Evolutionary conservation across 2,329 filamentous ascomycete species (phyloP).

Genomic region (Talaromyces sp.): DNA sequence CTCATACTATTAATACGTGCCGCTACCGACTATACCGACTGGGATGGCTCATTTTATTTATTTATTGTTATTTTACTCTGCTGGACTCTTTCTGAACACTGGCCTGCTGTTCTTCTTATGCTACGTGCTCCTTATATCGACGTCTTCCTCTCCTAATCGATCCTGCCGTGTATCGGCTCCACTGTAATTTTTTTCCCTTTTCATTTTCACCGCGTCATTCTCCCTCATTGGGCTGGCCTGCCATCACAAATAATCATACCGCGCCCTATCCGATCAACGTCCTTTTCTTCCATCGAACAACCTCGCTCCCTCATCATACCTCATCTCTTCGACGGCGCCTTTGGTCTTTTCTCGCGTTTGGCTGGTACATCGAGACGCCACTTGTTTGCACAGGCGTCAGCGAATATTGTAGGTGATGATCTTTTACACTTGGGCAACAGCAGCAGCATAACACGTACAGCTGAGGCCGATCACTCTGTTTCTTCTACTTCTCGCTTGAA

Average conservation of each 20-base stretch:
- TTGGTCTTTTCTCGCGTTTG: conserved; percentile 1
- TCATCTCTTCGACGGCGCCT: not conserved
- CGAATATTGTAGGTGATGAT: conserved; percentile 5
- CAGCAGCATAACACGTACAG: not conserved
- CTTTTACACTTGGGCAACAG: not conserved
- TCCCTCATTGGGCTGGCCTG: conserved; percentile 16
- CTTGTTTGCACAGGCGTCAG: not conserved
- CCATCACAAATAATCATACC: conserved; percentile 15
- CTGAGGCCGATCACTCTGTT: not conserved
- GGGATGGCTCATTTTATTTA: conserved; percentile 9
- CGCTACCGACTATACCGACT: conserved; percentile 10
- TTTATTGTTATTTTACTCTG: not conserved
- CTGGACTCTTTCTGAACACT: not conserved
- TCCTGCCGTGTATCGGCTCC: conserved; percentile 12
- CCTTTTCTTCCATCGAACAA: not conserved
- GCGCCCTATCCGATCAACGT: conserved; percentile 14
- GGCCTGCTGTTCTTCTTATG: not conserved
- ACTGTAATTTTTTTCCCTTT: conserved; percentile 12
- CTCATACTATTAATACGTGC: conserved; percentile 11
- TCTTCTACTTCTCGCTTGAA: not conserved
- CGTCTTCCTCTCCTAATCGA: not conserved
- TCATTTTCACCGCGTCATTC: conserved; percentile 17
- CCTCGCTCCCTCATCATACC: not conserved
- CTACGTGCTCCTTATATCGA: not conserved
- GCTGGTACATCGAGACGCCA: conserved; percentile 1